Evolutionary conservation across 805 yeast genomes (phyloP).

Genomic region (Yarrowia sp.): DNA sequence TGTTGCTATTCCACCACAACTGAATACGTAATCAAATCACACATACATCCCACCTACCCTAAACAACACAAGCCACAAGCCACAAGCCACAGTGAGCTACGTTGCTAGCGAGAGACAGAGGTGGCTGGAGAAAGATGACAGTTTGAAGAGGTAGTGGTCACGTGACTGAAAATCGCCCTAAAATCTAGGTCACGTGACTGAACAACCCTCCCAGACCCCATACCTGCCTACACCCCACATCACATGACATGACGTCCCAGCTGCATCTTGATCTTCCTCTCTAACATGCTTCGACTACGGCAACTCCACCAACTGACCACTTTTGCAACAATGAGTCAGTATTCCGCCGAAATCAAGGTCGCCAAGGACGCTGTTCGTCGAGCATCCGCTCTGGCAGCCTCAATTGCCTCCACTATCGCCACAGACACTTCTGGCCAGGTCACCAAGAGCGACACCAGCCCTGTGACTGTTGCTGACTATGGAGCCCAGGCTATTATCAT

Average conservation of each 20-base stretch:
- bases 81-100: conserved; percentile 7
- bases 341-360: conserved; percentile 64
- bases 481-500: conserved; percentile 94
- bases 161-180: no score
- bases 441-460: conserved; percentile 84
- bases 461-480: conserved; percentile 93
- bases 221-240: not conserved
- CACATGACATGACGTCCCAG: conserved; percentile 26
- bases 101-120: no score
- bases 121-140: no score
- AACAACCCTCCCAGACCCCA: not conserved
- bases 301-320: conserved; percentile 10
- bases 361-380: conserved; percentile 89
- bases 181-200: not conserved
- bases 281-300: conserved; percentile 15
- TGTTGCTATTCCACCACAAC: no score
- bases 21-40: no score
- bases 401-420: conserved; percentile 51
- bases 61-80: conserved; percentile 9
- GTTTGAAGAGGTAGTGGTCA: no score
- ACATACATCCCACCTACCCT: no score
- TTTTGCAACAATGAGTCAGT: conserved; percentile 34
- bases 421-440: conserved; percentile 38
- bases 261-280: not conserved
- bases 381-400: conserved; percentile 74